These are phyloP conservation scores for Nemania sp. DNA, from an alignment of 2,329 filamentous ascomycete genomes.

Conservation along the genomic window DNA sequence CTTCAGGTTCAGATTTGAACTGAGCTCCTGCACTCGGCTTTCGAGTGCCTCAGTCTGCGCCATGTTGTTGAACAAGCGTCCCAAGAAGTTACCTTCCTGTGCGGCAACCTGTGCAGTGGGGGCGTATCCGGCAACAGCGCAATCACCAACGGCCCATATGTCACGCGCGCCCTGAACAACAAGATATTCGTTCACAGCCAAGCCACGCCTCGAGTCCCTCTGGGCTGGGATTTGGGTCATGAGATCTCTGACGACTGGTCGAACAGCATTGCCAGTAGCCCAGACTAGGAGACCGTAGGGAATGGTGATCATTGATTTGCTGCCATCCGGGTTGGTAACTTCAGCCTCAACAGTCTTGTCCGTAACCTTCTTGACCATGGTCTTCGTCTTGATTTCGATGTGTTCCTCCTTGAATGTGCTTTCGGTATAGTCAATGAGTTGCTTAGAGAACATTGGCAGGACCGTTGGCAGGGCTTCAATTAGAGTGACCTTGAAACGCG, in stretches of 20 bases:
- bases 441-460: slow-evolving; percentile 97
- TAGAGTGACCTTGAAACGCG: slow-evolving; percentile 95
- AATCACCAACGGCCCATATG: slow-evolving; percentile 98
- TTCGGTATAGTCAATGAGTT: slow-evolving; percentile 98
- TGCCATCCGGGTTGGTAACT: slow-evolving; percentile 76
- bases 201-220: slow-evolving; percentile 89
- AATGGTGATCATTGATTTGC: slow-evolving; percentile 78
- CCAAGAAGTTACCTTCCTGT: slow-evolving; percentile 94
- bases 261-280: slow-evolving; percentile 95
- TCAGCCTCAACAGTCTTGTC: slow-evolving; percentile 92
- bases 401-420: slow-evolving; percentile 98
- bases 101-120: slow-evolving; percentile 95
- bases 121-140: slow-evolving; percentile 94
- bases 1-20: slow-evolving; percentile 61
- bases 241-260: slow-evolving; percentile 85
- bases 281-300: slow-evolving; percentile 96
- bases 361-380: slow-evolving; percentile 97
- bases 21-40: slow-evolving; percentile 70
- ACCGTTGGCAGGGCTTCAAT: slow-evolving; percentile 97
- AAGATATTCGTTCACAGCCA: slow-evolving; percentile 97
- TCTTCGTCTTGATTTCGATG: slow-evolving; percentile 97
- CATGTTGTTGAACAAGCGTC: slow-evolving; percentile 97
- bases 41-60: slow-evolving; percentile 89
- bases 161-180: slow-evolving; percentile 97
- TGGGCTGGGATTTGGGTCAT: slow-evolving; percentile 92